Evolutionary conservation across 2,329 filamentous ascomycete genomes (phyloP).

Genomic region (Phialophora tarda): DNA sequence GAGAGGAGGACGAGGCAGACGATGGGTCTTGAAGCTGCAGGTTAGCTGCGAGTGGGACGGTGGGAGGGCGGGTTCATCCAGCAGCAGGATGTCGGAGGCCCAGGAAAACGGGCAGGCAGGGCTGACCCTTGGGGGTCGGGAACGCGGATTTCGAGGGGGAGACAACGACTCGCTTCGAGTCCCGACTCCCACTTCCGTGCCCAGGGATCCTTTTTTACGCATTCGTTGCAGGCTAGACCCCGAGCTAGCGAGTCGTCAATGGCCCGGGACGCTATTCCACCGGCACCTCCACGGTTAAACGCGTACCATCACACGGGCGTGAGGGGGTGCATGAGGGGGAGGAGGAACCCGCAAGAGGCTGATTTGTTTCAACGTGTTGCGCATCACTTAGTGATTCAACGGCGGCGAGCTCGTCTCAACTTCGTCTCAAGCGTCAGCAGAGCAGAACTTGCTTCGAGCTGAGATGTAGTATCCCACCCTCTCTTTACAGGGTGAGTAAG

Average conservation of each 20-base stretch:
- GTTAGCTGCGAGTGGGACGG: not conserved
- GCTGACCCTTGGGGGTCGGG: slow-evolving; percentile 12
- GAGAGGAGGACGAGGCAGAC: not conserved
- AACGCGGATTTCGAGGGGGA: slow-evolving; percentile 5
- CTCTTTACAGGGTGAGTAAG: not conserved
- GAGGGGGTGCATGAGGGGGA: not conserved
- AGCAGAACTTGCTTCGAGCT: slow-evolving; percentile 1
- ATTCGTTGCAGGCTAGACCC: slow-evolving; percentile 2
- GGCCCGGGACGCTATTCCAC: not conserved
- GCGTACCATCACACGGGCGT: not conserved
- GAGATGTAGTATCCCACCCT: not conserved
- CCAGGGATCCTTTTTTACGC: not conserved
- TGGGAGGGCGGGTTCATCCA: not conserved
- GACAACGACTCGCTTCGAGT: slow-evolving; percentile 4
- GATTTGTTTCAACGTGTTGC: not conserved
- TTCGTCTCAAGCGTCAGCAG: not conserved
- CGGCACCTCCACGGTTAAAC: not conserved
- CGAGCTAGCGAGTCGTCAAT: not conserved
- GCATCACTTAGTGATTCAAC: not conserved
- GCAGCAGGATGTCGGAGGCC: not conserved
- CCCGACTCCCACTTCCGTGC: slow-evolving; percentile 1
- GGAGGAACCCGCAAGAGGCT: not conserved
- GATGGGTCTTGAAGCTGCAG: slow-evolving; percentile 1
- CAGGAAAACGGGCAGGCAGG: not conserved
- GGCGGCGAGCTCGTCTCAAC: not conserved